These are phyloP conservation scores for Hyparrhenia diplandra DNA, from an alignment of 176 grass and related monocot genomes.

Conservation along the genomic window DNA sequence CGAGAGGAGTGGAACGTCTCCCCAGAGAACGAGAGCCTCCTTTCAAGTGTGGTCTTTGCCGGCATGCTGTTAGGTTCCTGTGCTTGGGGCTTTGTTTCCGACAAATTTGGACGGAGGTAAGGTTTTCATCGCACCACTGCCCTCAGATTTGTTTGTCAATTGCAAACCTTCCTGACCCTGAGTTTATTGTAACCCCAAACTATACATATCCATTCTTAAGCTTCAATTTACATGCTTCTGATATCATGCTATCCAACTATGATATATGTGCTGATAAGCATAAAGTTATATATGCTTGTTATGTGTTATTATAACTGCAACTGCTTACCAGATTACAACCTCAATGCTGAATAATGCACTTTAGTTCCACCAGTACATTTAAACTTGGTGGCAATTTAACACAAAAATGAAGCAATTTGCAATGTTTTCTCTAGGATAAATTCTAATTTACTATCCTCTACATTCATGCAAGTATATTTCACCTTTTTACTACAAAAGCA, in stretches of 20 bases:
- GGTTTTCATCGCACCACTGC: not conserved
- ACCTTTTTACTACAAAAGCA: not conserved
- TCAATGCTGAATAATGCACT: not conserved
- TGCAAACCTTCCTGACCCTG: not conserved
- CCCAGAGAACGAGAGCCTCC: conserved; percentile 49
- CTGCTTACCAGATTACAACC: not conserved
- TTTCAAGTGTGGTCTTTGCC: conserved; percentile 78
- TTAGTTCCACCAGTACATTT: not conserved
- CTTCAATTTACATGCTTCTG: not conserved
- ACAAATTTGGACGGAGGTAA: conserved; percentile 80
- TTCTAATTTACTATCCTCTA: not conserved
- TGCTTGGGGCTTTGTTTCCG: conserved; percentile 71
- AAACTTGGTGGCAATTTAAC: not conserved
- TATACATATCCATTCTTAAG: not conserved
- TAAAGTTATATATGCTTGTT: not conserved
- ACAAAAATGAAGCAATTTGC: not conserved
- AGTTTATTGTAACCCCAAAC: not conserved
- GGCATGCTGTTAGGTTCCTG: conserved; percentile 82
- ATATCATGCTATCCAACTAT: too few species aligned
- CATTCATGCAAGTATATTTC: not conserved
- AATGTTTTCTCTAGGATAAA: not conserved
- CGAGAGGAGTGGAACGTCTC: conserved; percentile 65
- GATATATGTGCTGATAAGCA: too few species aligned
- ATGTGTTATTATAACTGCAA: not conserved
- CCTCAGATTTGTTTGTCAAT: not conserved